A percentile compares a stretch with the other conserved stretches of the same genome.
These are phyloP conservation scores for Paraphaeosphaeria sporulosa DNA, from an alignment of 2,329 filamentous ascomycete genomes.

Conservation along the genomic window DNA sequence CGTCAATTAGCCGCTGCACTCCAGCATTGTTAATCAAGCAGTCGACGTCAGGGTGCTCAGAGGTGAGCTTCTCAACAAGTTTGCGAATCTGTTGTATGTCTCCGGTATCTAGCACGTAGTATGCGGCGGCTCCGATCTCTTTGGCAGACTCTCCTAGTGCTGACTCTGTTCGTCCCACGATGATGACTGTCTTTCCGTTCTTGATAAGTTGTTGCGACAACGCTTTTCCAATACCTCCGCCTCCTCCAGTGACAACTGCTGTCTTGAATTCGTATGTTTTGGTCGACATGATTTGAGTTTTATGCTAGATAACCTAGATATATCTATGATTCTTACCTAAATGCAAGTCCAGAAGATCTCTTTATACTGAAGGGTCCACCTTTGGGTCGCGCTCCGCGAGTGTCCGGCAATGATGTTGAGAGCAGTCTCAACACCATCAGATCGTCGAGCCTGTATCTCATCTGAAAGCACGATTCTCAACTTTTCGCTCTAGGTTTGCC, in stretches of 20 bases:
- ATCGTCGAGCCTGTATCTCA: background rate
- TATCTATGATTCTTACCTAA: background rate
- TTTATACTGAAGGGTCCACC: background rate
- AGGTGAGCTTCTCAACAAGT: slow-evolving; percentile 56
- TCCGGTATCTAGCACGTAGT: slow-evolving; percentile 63
- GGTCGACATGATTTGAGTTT: slow-evolving; percentile 20
- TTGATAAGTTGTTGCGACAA: slow-evolving; percentile 56
- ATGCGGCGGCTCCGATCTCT: slow-evolving; percentile 57
- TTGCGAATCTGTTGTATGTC: slow-evolving; percentile 52
- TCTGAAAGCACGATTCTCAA: background rate
- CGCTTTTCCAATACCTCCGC: slow-evolving; percentile 60
- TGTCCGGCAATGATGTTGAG: slow-evolving; percentile 2
- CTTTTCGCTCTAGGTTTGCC: background rate
- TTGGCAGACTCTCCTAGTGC: slow-evolving; percentile 56
- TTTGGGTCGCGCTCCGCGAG: background rate
- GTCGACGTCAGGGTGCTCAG: slow-evolving; percentile 63
- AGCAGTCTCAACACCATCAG: background rate
- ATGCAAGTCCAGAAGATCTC: background rate
- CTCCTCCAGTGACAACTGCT: slow-evolving; percentile 55
- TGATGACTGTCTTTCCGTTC: slow-evolving; percentile 40
- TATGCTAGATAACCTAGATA: background rate
- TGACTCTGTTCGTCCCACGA: slow-evolving; percentile 63
- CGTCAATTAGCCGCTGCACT: slow-evolving; percentile 62
- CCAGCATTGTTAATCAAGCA: slow-evolving; percentile 68
- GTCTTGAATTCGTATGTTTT: slow-evolving; percentile 50